Conservation (phyloP, 2,329 filamentous ascomycete genomes). For the Teratosphaeria epicoccoides region DNA sequence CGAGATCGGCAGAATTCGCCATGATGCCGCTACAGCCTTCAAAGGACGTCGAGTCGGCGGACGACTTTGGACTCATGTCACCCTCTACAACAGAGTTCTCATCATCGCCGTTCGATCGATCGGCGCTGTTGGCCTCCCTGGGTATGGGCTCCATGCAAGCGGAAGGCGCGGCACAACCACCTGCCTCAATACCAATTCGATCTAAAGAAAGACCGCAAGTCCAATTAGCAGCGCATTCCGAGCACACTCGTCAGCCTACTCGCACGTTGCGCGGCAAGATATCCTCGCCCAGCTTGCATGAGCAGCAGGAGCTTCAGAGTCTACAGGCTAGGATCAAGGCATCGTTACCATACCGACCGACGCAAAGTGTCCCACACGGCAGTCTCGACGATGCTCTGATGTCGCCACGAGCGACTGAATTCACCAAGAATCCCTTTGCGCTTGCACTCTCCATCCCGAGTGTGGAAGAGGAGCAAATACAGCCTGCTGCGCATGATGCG, state of each 20-base stretch:
- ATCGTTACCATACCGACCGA: conserved; percentile 11
- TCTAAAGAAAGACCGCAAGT: conserved; percentile 1
- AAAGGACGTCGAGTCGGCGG: conserved; percentile 22
- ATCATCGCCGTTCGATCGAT: conserved; percentile 25
- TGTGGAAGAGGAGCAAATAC: conserved; percentile 23
- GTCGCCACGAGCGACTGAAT: conserved; percentile 62
- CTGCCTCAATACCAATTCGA: conserved; percentile 12
- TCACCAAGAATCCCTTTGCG: conserved; percentile 58
- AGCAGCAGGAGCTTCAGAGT: conserved; percentile 23
- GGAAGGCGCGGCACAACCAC: conserved; percentile 14
- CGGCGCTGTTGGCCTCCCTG: conserved; percentile 24
- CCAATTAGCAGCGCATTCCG: neutral
- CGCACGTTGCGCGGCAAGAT: conserved; percentile 21
- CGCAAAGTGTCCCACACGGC: neutral
- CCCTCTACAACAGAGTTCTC: conserved; percentile 33
- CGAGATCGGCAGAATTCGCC: conserved; percentile 29
- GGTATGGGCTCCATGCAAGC: conserved; percentile 27
- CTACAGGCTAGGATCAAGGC: conserved; percentile 24
- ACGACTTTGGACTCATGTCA: conserved; percentile 30
- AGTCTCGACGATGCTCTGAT: conserved; percentile 43
- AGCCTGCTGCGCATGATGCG: conserved; percentile 32
- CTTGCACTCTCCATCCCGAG: conserved; percentile 22
- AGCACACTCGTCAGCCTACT: neutral
- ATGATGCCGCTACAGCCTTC: conserved; percentile 25
- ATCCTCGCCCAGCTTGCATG: conserved; percentile 24